These are phyloP conservation scores for Peronospora farinosa DNA, from an alignment of 352 stramenopile genomes.

Conservation along the genomic window DNA sequence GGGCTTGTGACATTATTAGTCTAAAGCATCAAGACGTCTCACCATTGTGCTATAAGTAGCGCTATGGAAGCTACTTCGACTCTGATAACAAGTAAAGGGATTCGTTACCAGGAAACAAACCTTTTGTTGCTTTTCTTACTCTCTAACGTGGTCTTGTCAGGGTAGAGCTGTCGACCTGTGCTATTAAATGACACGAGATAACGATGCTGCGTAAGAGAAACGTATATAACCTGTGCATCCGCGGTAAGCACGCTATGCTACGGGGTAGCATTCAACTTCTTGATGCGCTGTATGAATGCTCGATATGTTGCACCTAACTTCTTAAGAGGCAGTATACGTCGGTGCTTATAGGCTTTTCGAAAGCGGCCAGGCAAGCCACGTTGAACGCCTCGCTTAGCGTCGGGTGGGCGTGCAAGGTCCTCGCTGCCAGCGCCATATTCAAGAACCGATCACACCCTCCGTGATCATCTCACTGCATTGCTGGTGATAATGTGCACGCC, in stretches of 20 bases:
- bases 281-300: conserved; percentile 11
- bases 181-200: no score
- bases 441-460: conserved; percentile 96
- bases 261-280: conserved; percentile 2
- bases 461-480: conserved; percentile 99
- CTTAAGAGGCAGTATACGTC: conserved; percentile 4
- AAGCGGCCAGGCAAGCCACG: conserved; percentile 96
- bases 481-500: conserved; percentile 98
- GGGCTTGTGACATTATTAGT: neutral
- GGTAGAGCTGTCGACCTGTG: conserved; percentile 1
- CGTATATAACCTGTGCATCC: conserved; percentile 29
- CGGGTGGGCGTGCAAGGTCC: conserved; percentile 97
- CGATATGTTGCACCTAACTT: conserved; percentile 6
- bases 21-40: conserved; percentile 9
- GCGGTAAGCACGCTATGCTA: conserved; percentile 12
- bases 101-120: conserved; percentile 26
- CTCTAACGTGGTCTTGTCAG: neutral
- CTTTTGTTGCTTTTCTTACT: no score
- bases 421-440: conserved; percentile 98
- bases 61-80: conserved; percentile 36
- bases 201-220: neutral
- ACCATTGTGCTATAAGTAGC: neutral
- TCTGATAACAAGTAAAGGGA: conserved; percentile 43
- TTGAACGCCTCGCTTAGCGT: conserved; percentile 99
- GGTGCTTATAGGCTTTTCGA: conserved; percentile 96